Evolutionary conservation across 441 rosid genomes (phyloP), one percentile per base, ranked within the genome.

Genomic region (Manihot esculenta): DNA sequence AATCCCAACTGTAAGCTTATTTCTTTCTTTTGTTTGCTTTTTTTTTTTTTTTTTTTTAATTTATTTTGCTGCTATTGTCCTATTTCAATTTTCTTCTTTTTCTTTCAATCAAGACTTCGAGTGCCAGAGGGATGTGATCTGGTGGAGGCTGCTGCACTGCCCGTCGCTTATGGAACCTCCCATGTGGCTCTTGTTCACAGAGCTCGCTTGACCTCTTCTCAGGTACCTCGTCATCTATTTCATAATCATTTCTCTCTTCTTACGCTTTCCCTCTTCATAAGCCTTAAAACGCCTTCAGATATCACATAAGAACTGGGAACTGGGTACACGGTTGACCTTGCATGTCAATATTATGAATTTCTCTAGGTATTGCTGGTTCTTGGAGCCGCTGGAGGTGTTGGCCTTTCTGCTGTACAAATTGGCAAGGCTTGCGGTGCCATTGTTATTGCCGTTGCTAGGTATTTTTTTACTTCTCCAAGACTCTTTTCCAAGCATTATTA

Each of bases 331-430:
- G 26, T 58, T 53, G 21, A 20, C 68, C 38, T 44, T 26, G 35
- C 21, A 24, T 59, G 47, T 27, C 15, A 70, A 13, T 48, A 9
- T 44, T 13, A 48, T 8, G 26, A 48, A 23, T 7, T 49, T 61
- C 55, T 67, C 54, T 72, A 94, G 98, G 98, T 92, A 24, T 79
- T 95, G 76, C 67, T 95, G 77, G 96, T 95, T 81, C 86, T 95
- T 61, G 97, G 99, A n/a, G 99, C 99, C 3, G 98, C 96, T 62
- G 97, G 99, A 73, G 99, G 98, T 18, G 99, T 95, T 70, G 99
- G 99, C 17, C 81, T 89, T 72, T 88, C 98, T 45, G 98, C 98
- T 57, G 89, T 91, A 7, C 98, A 95, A 80, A 93, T 95, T 44
- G 99, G 92, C 75, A 95, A 95, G 82, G 87, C 82, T 74, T 75